Base-by-base conservation (phyloP, 139 green algal species). In the Haematococcus lacustris region DNA sequence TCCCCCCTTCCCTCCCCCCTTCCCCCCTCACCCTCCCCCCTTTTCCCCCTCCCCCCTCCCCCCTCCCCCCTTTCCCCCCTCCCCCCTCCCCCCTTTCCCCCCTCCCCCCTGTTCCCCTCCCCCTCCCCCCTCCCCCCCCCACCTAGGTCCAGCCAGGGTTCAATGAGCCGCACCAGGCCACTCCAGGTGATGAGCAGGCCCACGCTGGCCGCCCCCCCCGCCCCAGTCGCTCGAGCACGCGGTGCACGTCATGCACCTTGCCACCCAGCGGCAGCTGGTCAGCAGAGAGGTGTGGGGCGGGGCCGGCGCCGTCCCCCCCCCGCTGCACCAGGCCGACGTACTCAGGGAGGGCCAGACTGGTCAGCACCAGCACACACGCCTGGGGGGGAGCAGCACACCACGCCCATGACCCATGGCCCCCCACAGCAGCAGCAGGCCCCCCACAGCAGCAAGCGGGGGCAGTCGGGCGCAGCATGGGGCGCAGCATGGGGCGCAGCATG, bases 301-400 rank as follows among this genome's bases (percentile, higher is more conserved):
- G 63, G 25, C 35, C 38, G 33, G 71, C 39, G 38, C 65, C 60
- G 65, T 13, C 30, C 2, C 28, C 53, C 26, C 70, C 13, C 33
- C 63, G 1, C 7, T n/a, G 32, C 47, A 61, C 62, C 3, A 76
- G 65, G 1, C 26, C 3, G 13, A 79, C 41, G 64, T 85, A 76
- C 1, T 50, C 79, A 21, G 53, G 43, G 9, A 87, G 71, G 51
- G 82, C 80, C 37, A 91, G 71, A 13, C 78, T 82, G 57, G 81
- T 75, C 4, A 89, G 59, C 25, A 89, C 70, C 71, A 90, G 74
- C 68, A 81, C 25, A 17, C 63, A 77, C 33, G 73, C 79, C 80
- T 88, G 74, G 25, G 66, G 38, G 23, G 38, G 13, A 43, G 13
- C 1, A 26, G 33, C 23, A 25, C 38, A 47, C 37, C 39, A 65